Percentiles rank a stretch among this genome's conserved stretches.
phyloP scores from a whole-genome alignment of 805 yeast species.

The Kuraishia floccosa region DNA sequence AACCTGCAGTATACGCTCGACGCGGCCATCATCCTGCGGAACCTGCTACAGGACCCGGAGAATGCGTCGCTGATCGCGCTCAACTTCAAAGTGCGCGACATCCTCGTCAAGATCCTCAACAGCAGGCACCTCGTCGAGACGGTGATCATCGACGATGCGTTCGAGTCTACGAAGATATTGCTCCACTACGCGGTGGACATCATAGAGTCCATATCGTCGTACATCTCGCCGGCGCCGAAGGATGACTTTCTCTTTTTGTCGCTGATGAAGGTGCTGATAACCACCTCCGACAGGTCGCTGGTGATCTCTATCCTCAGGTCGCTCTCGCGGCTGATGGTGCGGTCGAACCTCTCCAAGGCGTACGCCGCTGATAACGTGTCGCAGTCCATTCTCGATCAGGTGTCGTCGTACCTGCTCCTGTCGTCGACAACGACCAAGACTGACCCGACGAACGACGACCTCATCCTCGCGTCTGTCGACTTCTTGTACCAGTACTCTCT shows the following conservation, averaged over 20 bases:
- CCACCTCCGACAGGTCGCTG: constrained; percentile 55
- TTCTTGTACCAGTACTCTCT: constrained; percentile 71
- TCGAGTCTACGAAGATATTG: constrained; percentile 39
- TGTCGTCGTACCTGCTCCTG: constrained; percentile 47
- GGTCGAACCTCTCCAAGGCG: constrained; percentile 37
- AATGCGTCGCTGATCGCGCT: constrained; percentile 71
- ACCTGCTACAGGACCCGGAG: constrained; percentile 71
- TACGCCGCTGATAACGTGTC: constrained; percentile 39
- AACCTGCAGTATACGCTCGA: constrained; percentile 17
- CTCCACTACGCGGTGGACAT: constrained; percentile 64
- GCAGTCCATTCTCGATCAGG: constrained; percentile 34
- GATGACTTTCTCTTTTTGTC: constrained; percentile 58
- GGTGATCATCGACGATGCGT: constrained; percentile 14
- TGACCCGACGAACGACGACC: constrained; percentile 45
- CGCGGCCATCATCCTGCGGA: constrained; percentile 62
- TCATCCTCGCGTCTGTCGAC: constrained; percentile 64
- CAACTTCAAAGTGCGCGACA: constrained; percentile 20
- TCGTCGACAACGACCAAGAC: constrained; percentile 18
- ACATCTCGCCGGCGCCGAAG: constrained; percentile 61
- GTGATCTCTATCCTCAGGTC: constrained; percentile 64
- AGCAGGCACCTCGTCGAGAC: constrained; percentile 12
- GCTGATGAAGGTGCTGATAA: constrained; percentile 36
- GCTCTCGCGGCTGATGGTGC: constrained; percentile 67
- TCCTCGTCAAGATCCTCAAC: constrained; percentile 31
- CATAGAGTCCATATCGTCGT: constrained; percentile 75